Evolutionary conservation across 495 filamentous ascomycete species (phyloP), one percentile per base, ranked within the genome.

Genomic region (Terfezia claveryi): DNA sequence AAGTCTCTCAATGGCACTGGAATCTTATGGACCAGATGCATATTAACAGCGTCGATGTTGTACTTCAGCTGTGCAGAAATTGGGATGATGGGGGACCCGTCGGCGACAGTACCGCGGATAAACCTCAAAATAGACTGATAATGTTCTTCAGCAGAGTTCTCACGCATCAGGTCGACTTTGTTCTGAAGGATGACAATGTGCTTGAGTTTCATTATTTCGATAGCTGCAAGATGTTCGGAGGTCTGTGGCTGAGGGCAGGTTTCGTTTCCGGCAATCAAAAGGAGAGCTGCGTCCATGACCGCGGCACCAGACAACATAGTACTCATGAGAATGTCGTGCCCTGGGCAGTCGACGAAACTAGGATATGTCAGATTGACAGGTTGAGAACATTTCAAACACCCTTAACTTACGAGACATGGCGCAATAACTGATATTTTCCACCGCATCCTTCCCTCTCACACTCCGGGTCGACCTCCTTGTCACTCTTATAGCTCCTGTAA

Each of bases 281-380:
- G 79, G 36, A 98, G 76, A 37, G 92, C 92, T 52, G 91, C 91
- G 69, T 98, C 91, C 91, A 98, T 98, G 74, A 98, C 91, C 49
- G 91, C 91, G 63, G 91, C 91, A 65, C 91, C 92, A 67, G 91
- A 98, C 71, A 96, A 80, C 91, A 96, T 98, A 57, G 91, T 98
- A 70, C 88, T 94, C 91, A 98, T 98, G 65, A 98, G 87, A 85
- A 98, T 98, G 72, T 98, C 91, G 81, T 98, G 91, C 70, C 91
- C 91, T 38, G 91, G 91, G 76, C 91, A 98, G 70, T 98, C 91
- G 56, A 98, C 92, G 68, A 98, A 98, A 14, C 80, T 87, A 59
- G 10, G 51, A 11, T 6, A 38, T 56, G 62, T 58, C 36, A 50
- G 36, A 64, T 52, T 32, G 46, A 54, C 23, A 37, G 53, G 16